Percentiles rank a stretch among this genome's conserved stretches.
phyloP scores from a whole-genome alignment of 768 basidiomycete species.

The Leccinum rimulosum region DNA sequence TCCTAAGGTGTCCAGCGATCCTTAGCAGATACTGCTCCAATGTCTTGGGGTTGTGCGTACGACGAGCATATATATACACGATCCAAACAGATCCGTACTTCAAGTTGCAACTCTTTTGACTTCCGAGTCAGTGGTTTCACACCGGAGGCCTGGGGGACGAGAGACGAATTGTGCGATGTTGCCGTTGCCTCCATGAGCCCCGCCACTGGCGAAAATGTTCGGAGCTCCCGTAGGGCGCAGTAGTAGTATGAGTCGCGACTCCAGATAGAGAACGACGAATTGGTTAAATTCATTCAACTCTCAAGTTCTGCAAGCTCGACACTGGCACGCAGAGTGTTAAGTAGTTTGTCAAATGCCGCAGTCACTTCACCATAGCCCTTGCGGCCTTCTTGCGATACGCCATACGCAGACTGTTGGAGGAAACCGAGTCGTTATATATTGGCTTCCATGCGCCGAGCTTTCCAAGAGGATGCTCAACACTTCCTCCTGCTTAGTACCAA shows the following conservation, averaged over 20 bases:
- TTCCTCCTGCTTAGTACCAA: constrained; percentile 73
- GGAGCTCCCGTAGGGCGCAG: constrained; percentile 23
- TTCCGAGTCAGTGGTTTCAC: constrained; percentile 45
- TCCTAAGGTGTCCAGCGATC: constrained; percentile 83
- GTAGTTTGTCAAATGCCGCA: constrained; percentile 66
- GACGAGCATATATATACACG: constrained; percentile 87
- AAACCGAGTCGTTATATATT: constrained; percentile 52
- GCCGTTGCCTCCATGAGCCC: constrained; percentile 30
- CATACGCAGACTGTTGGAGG: constrained; percentile 86
- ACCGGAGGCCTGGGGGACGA: constrained; percentile 49
- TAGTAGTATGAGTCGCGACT: constrained; percentile 7
- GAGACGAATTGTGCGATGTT: constrained; percentile 42
- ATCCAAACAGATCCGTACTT: constrained; percentile 77
- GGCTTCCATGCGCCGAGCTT: constrained; percentile 75
- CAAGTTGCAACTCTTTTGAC: constrained; percentile 47
- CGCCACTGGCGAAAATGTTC: constrained; percentile 5
- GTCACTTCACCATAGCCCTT: constrained; percentile 70
- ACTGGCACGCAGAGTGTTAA: constrained; percentile 51
- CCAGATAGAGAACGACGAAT: constrained; percentile 36
- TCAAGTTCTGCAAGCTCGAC: constrained; percentile 62
- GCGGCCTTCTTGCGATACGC: constrained; percentile 67
- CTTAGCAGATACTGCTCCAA: constrained; percentile 76
- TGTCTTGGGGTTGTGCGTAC: constrained; percentile 83
- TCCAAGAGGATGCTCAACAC: constrained; percentile 62
- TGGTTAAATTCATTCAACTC: constrained; percentile 37